Base-by-base conservation (phyloP, 352 stramenopile genomes). In the Phytophthora tentaculata region DNA sequence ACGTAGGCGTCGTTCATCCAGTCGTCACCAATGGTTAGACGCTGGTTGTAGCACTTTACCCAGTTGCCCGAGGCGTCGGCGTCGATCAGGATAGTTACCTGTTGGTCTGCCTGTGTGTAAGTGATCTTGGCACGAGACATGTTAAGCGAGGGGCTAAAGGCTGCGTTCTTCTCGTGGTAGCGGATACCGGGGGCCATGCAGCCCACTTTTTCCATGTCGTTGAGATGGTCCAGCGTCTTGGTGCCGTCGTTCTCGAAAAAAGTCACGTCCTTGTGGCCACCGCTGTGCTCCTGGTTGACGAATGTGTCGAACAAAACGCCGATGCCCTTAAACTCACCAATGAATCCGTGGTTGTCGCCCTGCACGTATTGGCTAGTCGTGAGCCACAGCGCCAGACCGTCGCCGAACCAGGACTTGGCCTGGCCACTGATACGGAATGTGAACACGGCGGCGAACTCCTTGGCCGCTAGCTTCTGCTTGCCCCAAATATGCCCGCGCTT, bases 391-490 rank as follows among this genome's bases (percentile, higher is more conserved):
- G 77, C 85, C 56, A 96, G 71, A 3, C 86, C 88, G 59, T 96
- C 88, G 58, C 88, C 88, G 44, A 86, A 96, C 86, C 82, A 93
- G 10, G 66, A 53, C 67, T 86, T 77, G 29, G 77, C 85, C 55
- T 96, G 88, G 41, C 88, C 88, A 50, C 81, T 92, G 74, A 96
- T 94, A 59, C 88, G 88, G 73, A 94, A 94, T 54, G 84, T 94
- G 41, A 96, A 62, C 50, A 94, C 80, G 41, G 88, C 71, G 43
- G 85, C 81, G 64, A 96, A 94, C 61, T 94, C 84, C 39, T 77
- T 77, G 19, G 63, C 61, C 13, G 67, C 80, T 23, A 95, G 69
- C 61, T 79, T 79, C 59, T 92, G 54, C 48, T 84, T 90, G 66
- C 80, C 81, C 88, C 88, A 95, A 52, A 95, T 78, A 60, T 84